Base-by-base conservation (phyloP, 2,329 filamentous ascomycete species). In the Anthostomella pinea region DNA sequence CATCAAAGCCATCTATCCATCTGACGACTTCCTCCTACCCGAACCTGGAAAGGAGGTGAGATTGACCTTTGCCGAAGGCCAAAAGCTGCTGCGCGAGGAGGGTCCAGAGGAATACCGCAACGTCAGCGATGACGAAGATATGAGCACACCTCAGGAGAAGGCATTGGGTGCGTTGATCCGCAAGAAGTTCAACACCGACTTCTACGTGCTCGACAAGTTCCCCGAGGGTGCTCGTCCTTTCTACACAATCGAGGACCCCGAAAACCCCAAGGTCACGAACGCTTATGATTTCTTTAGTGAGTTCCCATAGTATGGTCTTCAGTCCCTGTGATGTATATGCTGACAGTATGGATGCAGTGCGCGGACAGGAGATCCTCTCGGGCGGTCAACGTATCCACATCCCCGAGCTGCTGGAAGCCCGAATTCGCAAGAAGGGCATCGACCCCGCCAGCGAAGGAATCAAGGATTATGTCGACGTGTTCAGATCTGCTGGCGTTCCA, bases 191-290 rank as follows among this genome's bases (percentile, higher is more conserved):
- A 79, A 85, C 60, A 93, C 89, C 42, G 93, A 98, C 69, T 97
- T 97, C 70, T 97, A 95, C 69, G 83, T 94, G 15, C 77, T 98
- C 45, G 91, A 97, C 72, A 93, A 97, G 67, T 98, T 95, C 74
- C 93, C 93, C 28, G 81, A 93, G 63, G 72, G 74, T 23, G 87
- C 93, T 14, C 80, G 93, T 19, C 91, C 91, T 5, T 95, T 95
- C 67, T 97, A 96, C 67, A 89, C 91, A 44, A 87, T 91, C 21
- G 52, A 56, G 39, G 80, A 80, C 48, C 75, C 76, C 5, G 65
- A 71, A 30, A 75, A 83, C 46, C 68, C 75, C 14, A 68, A 69
- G 13, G 70, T 80, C 45, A 79, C 65, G 2, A 72, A 72, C 43
- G 67, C 67, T 3, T 73, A 68, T 43, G 85, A 89, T 59, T 87